phyloP scores from a whole-genome alignment of 345 rosid species.

The Luvunga scandens region DNA sequence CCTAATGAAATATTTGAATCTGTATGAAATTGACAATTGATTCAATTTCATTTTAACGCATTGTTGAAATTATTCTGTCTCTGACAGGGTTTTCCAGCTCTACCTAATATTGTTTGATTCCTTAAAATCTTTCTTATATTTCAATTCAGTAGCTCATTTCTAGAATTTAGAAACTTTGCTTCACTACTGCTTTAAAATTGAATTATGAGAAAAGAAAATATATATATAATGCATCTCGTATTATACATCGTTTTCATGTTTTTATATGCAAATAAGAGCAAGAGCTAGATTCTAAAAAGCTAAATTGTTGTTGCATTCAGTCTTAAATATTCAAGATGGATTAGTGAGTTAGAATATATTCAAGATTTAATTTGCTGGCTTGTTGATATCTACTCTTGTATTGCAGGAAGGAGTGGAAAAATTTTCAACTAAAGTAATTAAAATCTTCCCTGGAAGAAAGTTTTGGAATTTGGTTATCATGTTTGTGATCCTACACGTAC shows the following conservation, averaged over 20 bases:
- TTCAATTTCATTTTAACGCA: neutral
- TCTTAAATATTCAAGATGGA: neutral
- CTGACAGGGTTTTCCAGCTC: neutral
- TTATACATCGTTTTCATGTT: neutral
- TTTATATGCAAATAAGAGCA: neutral
- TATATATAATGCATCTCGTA: neutral
- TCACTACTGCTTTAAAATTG: neutral
- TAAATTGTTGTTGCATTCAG: neutral
- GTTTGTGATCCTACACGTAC: constrained; percentile 55
- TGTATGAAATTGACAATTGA: neutral
- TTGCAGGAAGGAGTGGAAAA: constrained; percentile 62
- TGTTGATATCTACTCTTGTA: neutral
- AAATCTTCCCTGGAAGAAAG: constrained; percentile 77
- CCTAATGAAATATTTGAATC: neutral
- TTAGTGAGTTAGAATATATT: neutral
- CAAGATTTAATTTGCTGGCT: neutral
- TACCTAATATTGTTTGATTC: neutral
- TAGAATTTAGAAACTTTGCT: neutral
- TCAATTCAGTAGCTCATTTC: neutral
- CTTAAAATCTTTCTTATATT: neutral
- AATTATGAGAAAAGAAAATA: neutral
- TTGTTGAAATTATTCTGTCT: neutral
- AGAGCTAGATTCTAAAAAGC: neutral
- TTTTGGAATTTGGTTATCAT: constrained; percentile 63
- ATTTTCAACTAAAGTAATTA: constrained; percentile 37